Evolutionary conservation across 176 grass and related monocot genomes (phyloP), one percentile per base, ranked within the genome.

Genomic region (Ensete ventricosum): DNA sequence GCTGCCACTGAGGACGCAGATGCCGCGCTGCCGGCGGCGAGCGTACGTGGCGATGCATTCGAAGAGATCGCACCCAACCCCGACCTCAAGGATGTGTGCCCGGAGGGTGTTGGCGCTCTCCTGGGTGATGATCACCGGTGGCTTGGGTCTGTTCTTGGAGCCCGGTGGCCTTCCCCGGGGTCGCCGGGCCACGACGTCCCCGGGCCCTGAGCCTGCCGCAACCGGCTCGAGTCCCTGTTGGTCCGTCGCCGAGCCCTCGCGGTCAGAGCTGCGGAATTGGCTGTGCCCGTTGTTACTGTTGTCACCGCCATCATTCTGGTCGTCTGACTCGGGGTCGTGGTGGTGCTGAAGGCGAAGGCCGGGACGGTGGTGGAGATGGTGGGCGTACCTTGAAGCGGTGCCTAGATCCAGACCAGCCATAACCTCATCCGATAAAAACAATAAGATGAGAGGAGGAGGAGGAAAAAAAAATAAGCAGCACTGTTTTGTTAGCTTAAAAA

Each of bases 41-140:
- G 95, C 90, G 80, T 99, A 99, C 73, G 86, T 93, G 10, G 90
- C 77, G 64, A 99, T 67, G 82, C 88, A 89, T 26, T 93, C 95
- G 75, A 99, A 91, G 57, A 99, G 84, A 74, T 99, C 95, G 81
- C 86, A 99, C 64, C 95, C 95, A 59, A 86, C 86, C 0, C 84
- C 95, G 1, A 99, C 90, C 84, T 99, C 95, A 75, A 99, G 81
- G 79, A 99, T 99, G 82, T 99, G 95, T 2, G 95, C 95, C 72
- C 95, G 90, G 70, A 98, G 86, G 17, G 90, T 91, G 86, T 99
- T 99, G 48, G 95, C 95, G 77, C 95, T 99, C 88, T 99, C 95
- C 51, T 90, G 84, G 27, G 95, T 99, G 80, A 99, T 99, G 84
- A 99, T 99, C 77, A 99, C 95, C 0, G 95, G 95, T 10, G 95